Evolutionary conservation across 371 early-diverging fungal genomes (phyloP).

Genomic region (Syncephalastrum contaminatum): DNA sequence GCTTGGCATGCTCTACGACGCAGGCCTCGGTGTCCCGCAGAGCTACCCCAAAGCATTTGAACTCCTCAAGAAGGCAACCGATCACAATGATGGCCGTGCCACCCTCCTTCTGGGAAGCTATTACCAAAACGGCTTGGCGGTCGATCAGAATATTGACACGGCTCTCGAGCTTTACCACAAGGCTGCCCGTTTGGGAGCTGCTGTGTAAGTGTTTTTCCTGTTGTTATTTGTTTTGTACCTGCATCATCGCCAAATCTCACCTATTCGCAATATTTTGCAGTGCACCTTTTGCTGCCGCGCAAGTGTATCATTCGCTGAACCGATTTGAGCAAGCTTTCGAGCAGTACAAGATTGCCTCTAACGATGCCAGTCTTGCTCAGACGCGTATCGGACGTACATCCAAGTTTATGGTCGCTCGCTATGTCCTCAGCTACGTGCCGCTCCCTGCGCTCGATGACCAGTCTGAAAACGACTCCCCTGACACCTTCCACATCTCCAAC

Average conservation of each 20-base stretch:
- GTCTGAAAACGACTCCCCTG: neutral
- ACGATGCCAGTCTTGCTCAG: constrained; percentile 10
- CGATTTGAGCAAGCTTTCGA: constrained; percentile 22
- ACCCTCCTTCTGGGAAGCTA: constrained; percentile 61
- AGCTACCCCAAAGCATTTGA: constrained; percentile 72
- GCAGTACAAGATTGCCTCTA: constrained; percentile 17
- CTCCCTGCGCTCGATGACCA: neutral
- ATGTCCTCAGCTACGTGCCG: constrained; percentile 16
- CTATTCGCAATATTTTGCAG: constrained; percentile 5
- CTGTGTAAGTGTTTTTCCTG: constrained; percentile 14
- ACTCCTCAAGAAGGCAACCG: constrained; percentile 74
- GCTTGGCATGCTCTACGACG: constrained; percentile 80
- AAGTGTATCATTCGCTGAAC: constrained; percentile 18
- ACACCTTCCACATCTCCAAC: neutral
- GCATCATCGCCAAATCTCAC: neutral
- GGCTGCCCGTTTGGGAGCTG: constrained; percentile 22
- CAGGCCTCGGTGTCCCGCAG: constrained; percentile 60
- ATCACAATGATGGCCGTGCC: constrained; percentile 74
- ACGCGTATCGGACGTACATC: constrained; percentile 15
- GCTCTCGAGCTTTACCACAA: constrained; percentile 43
- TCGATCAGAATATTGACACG: constrained; percentile 51
- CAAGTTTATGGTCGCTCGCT: constrained; percentile 22
- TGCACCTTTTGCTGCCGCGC: constrained; percentile 28
- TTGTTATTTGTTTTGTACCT: constrained; percentile 1
- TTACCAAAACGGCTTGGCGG: constrained; percentile 41